Base-by-base conservation (phyloP, 805 yeast species). In the Pichia eremophila region DNA sequence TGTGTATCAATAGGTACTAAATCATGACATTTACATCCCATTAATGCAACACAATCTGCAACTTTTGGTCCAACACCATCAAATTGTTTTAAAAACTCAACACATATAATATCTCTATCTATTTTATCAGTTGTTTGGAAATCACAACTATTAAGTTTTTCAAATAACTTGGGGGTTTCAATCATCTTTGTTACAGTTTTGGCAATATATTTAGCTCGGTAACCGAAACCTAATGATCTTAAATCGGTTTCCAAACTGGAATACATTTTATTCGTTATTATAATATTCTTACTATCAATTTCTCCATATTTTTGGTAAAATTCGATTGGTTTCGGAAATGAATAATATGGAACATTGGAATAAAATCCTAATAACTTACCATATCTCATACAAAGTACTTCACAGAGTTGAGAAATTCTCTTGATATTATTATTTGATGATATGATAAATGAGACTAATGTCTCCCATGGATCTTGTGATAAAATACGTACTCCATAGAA, bases 391-490 rank as follows among this genome's bases (percentile, higher is more conserved):
- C 95, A 83, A 36, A 93, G 67, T 41, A 74, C 74, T 53, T 86
- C 87, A 62, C 96, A 93, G 96, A 93, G 89, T 57, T 83, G 83
- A 2, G 95, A 84, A 41, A 93, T 93, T 36, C 99, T 72, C 59
- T 91, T 88, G 46, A 93, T 93, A 58, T 93, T 93, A 65, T 93
- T 93, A 64, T 93, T 93, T n/a, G 95, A 82, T 2, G 96, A 87
- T 66, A 98, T 93, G 11, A 93, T 93, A 54, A 91, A 93, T 2
- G 93, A 85, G 18, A 91, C 68, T 41, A 89, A 69, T 40, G 91
- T 88, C 56, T 93, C 99, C 98, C 98, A 93, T 0, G 99, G 98
- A 54, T 91, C 96, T 63, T 93, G 98, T 36, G 90, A 73, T 28
- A 93, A 72, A 52, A 91, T 87, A 31, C 99, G 68, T 18, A 91